These are phyloP conservation scores for Tetramitus jugosus DNA, from an alignment of 208 protist species.

Conservation along the genomic window DNA sequence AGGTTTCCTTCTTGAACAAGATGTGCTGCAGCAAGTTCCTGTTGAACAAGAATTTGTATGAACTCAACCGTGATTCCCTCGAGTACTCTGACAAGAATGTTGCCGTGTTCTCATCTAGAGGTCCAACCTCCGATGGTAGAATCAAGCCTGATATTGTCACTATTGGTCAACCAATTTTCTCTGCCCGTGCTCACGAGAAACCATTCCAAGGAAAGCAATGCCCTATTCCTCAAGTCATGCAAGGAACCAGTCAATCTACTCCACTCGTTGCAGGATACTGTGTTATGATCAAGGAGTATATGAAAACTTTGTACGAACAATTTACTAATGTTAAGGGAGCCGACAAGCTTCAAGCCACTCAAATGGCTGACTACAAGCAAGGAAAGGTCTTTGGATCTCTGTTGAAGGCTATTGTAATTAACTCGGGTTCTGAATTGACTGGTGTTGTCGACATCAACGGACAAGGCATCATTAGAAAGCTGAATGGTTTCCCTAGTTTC, in stretches of 20 bases:
- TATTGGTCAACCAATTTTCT: slow-evolving; percentile 51
- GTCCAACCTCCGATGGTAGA: slow-evolving; percentile 63
- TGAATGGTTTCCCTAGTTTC: neutral
- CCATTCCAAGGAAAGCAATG: neutral
- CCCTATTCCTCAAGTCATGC: neutral
- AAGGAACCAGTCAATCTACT: slow-evolving; percentile 19
- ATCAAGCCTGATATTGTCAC: slow-evolving; percentile 68
- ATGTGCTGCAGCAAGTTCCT: neutral
- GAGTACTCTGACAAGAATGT: slow-evolving; percentile 39
- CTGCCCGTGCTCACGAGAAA: slow-evolving; percentile 21
- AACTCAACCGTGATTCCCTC: no score
- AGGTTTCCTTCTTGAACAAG: neutral
- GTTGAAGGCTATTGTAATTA: slow-evolving; percentile 7
- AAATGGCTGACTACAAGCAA: no score
- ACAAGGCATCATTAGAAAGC: neutral
- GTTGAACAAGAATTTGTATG: neutral
- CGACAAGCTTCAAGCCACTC: slow-evolving; percentile 30
- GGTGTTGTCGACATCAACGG: slow-evolving; percentile 22
- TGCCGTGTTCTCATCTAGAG: slow-evolving; percentile 47
- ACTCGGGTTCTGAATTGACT: neutral
- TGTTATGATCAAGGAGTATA: slow-evolving; percentile 19
- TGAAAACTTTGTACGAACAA: no score
- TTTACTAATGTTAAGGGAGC: neutral
- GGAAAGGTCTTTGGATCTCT: no score
- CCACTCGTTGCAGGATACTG: slow-evolving; percentile 20